A percentile compares a stretch with the other conserved stretches of the same genome.
Conservation (phyloP, 257 asterid species). For the Penstemon davidsonii region DNA sequence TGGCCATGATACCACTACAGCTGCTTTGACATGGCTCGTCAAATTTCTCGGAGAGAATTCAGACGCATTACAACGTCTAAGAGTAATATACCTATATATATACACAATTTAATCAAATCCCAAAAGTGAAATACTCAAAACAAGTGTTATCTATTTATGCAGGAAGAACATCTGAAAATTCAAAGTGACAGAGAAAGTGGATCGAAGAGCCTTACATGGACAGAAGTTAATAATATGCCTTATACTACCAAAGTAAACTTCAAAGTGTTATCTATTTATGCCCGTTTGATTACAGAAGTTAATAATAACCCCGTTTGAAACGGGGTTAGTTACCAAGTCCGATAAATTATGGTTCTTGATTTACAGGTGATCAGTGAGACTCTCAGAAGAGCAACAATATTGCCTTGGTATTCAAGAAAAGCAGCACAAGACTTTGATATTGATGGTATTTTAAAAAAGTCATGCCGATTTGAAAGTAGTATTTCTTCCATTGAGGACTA, state of each 20-base stretch:
- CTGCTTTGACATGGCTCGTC: conserved; percentile 79
- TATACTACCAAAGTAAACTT: conserved; percentile 64
- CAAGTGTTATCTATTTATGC: conserved; percentile 20
- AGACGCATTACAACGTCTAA: conserved; percentile 55
- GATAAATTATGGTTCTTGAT: conserved; percentile 15
- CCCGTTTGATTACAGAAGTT: too few species aligned
- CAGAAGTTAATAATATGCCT: conserved; percentile 78
- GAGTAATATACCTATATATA: conserved; percentile 41
- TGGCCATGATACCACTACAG: conserved; percentile 91
- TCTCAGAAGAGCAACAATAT: conserved; percentile 80
- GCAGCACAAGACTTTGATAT: conserved; percentile 87
- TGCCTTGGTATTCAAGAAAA: conserved; percentile 86
- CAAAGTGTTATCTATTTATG: too few species aligned
- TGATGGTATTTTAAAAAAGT: conserved; percentile 48
- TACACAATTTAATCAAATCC: background rate
- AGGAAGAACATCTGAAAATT: conserved; percentile 76
- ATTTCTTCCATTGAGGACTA: background rate
- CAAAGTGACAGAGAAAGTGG: conserved; percentile 45
- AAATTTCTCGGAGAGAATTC: conserved; percentile 77
- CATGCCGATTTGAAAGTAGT: conserved; percentile 1
- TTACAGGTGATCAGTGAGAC: conserved; percentile 70
- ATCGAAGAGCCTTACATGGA: conserved; percentile 62
- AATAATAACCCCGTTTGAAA: too few species aligned
- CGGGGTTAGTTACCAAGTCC: background rate
- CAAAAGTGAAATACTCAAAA: conserved; percentile 11